Evolutionary conservation across 2,329 filamentous ascomycete species (phyloP).

Genomic region (Colletotrichum lindemuthianum): DNA sequence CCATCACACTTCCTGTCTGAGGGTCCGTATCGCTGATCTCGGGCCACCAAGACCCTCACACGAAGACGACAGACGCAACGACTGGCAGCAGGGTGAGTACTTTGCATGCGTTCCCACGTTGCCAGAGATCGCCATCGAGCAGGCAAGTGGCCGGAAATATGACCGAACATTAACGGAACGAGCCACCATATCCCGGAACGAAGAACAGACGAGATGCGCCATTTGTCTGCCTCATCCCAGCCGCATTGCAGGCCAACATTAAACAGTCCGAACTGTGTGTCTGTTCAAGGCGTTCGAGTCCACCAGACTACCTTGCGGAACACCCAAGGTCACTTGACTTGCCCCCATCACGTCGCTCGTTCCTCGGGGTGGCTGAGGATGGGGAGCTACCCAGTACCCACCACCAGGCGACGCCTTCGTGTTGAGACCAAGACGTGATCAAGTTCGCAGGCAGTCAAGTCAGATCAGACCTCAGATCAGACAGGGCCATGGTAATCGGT

Average conservation of each 20-base stretch:
- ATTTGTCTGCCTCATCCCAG: conserved; percentile 5
- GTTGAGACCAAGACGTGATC: too few relatives aligned
- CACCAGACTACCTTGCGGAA: background rate
- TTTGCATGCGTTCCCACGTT: too few relatives aligned
- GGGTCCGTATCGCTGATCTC: too few relatives aligned
- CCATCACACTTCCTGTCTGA: too few relatives aligned
- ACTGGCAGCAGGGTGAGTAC: too few relatives aligned
- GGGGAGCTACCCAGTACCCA: background rate
- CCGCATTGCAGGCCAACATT: background rate
- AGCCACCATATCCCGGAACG: background rate
- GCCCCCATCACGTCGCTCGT: conserved; percentile 11
- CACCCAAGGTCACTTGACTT: background rate
- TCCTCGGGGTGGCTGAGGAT: conserved; percentile 11
- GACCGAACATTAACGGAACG: background rate
- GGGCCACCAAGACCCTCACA: conserved; percentile 5
- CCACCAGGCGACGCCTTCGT: too few relatives aligned
- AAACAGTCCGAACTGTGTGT: too few relatives aligned
- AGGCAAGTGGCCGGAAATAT: too few relatives aligned
- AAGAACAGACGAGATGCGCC: background rate
- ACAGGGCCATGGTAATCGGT: too few relatives aligned
- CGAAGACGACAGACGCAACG: conserved; percentile 29
- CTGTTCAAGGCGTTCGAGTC: too few relatives aligned
- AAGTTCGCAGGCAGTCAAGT: too few relatives aligned
- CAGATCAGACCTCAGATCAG: too few relatives aligned
- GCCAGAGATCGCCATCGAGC: background rate